A percentile compares a stretch with the other conserved stretches of the same genome.
Conservation (phyloP, 169 alveolate species). For the Plasmodium cynomolgi region DNA sequence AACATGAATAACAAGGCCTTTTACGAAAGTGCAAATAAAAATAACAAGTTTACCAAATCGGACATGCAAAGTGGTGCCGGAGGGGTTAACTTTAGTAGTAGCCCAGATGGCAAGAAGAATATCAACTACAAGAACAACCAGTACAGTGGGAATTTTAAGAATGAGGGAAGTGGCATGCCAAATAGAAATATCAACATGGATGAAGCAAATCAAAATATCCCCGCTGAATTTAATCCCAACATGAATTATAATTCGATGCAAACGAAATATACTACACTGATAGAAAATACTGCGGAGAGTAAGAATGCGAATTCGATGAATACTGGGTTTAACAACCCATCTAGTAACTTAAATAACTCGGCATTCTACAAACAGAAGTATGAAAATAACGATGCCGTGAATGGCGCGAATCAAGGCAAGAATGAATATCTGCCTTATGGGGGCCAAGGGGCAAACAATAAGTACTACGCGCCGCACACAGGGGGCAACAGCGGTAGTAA, state of each 20-base stretch:
- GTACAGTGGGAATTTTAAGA: conserved; percentile 25
- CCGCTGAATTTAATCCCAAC: conserved; percentile 5
- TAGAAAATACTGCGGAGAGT: conserved; percentile 12
- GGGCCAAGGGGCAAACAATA: conserved; percentile 2
- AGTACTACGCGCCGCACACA: neutral
- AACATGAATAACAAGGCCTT: conserved; percentile 33
- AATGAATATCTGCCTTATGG: conserved; percentile 5
- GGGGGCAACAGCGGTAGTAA: neutral
- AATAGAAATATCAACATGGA: conserved; percentile 20
- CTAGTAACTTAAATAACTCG: conserved; percentile 3
- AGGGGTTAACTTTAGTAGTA: neutral
- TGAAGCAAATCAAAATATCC: conserved; percentile 8
- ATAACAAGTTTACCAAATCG: conserved; percentile 20
- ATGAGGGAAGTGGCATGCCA: conserved; percentile 14
- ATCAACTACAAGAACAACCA: conserved; percentile 22
- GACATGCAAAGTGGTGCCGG: conserved; percentile 2
- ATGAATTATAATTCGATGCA: conserved; percentile 17
- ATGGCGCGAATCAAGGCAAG: neutral
- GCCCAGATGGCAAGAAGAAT: conserved; percentile 14
- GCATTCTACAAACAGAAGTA: neutral
- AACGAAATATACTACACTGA: conserved; percentile 6
- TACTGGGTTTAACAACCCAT: conserved; percentile 1
- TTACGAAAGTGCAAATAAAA: conserved; percentile 20
- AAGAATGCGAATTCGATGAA: neutral
- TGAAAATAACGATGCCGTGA: neutral